Conservation (phyloP, 2,329 filamentous ascomycete genomes). For the Neonectria magnoliae region DNA sequence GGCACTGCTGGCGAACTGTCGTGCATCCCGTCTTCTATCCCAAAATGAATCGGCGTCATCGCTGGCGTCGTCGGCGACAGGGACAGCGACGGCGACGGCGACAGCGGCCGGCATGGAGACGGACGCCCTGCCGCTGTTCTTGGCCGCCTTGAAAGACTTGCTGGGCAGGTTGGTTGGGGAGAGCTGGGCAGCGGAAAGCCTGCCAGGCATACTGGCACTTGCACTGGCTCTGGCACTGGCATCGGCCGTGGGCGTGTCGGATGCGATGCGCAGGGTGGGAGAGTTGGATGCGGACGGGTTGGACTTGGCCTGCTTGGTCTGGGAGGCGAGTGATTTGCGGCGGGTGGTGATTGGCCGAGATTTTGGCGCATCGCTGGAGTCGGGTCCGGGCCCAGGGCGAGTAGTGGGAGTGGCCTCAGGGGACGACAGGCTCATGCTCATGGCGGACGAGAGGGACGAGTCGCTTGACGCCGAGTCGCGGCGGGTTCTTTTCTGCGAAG, state of each 20-base stretch:
- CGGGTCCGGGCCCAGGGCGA: constrained; percentile 42
- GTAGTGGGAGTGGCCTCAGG: constrained; percentile 45
- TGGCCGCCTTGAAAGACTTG: constrained; percentile 41
- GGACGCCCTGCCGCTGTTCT: constrained; percentile 43
- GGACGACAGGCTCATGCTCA: constrained; percentile 53
- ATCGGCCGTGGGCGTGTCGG: constrained; percentile 32
- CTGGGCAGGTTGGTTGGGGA: constrained; percentile 48
- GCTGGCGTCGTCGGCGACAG: constrained; percentile 42
- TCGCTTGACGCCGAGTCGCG: constrained; percentile 53
- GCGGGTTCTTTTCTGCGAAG: constrained; percentile 48
- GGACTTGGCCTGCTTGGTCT: constrained; percentile 46
- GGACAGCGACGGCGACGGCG: background rate
- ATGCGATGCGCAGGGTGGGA: constrained; percentile 41
- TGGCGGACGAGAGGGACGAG: constrained; percentile 54
- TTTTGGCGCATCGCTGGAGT: constrained; percentile 51
- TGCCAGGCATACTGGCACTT: constrained; percentile 53
- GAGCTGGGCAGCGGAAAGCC: constrained; percentile 47
- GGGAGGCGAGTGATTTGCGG: constrained; percentile 51
- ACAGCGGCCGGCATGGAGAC: constrained; percentile 28
- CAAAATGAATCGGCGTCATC: constrained; percentile 47
- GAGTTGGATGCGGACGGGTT: constrained; percentile 51
- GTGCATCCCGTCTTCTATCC: constrained; percentile 50
- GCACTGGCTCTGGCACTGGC: constrained; percentile 38
- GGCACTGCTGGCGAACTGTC: constrained; percentile 52
- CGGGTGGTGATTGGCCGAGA: constrained; percentile 53